phyloP scores from a whole-genome alignment of 192 early-diverging fungal species.

The Radiomyces spectabilis region DNA sequence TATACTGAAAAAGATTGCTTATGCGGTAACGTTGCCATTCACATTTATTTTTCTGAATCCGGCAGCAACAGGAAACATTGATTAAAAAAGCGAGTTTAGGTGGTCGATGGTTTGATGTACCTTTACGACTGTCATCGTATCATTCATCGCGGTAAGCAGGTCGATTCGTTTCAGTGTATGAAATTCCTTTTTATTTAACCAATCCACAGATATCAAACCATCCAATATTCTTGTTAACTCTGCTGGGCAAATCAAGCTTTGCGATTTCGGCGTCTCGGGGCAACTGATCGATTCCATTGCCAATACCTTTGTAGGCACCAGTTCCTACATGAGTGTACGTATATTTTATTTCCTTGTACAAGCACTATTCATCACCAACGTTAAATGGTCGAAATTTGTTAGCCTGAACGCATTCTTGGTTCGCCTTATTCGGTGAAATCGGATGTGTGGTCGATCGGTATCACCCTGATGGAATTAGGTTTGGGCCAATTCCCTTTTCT shows the following conservation, averaged over 20 bases:
- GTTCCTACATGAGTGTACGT: constrained; percentile 76
- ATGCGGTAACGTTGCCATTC: constrained; percentile 44
- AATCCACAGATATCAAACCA: constrained; percentile 72
- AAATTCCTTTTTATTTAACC: neutral
- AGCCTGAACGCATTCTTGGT: constrained; percentile 76
- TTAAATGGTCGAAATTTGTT: too few species aligned
- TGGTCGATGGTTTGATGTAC: constrained; percentile 70
- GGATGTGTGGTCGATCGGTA: constrained; percentile 79
- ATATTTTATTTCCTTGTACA: neutral
- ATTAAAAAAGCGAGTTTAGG: constrained; percentile 13
- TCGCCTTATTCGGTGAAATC: constrained; percentile 73
- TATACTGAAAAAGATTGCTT: constrained; percentile 74
- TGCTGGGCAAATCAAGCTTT: constrained; percentile 70
- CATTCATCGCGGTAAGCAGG: constrained; percentile 75
- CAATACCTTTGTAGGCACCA: constrained; percentile 81
- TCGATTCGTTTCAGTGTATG: neutral
- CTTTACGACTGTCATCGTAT: constrained; percentile 84
- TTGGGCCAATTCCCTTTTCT: constrained; percentile 67
- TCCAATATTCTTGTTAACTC: constrained; percentile 82
- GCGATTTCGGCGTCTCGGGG: constrained; percentile 90
- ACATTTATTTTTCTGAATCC: constrained; percentile 1
- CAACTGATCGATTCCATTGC: constrained; percentile 79
- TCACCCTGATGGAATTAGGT: constrained; percentile 76
- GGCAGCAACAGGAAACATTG: too few species aligned
- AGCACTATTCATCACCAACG: neutral